Evolutionary conservation across 2,329 filamentous ascomycete species (phyloP).

Genomic region (Lecanoromycetidae sp.): DNA sequence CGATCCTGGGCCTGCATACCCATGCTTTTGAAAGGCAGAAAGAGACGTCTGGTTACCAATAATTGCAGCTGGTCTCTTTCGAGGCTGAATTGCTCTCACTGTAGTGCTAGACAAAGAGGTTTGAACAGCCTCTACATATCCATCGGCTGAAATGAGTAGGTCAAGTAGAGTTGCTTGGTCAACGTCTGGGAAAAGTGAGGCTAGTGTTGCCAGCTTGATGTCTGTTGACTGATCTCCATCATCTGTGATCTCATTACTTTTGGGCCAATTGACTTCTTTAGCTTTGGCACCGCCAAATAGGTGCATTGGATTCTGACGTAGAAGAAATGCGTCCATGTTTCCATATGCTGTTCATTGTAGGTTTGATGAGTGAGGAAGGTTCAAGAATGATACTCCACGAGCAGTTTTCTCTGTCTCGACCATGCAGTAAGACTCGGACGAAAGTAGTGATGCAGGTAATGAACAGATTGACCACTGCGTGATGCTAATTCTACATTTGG

Average conservation of each 20-base stretch:
- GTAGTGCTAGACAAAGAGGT: constrained; percentile 36
- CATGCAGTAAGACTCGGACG: too few relatives aligned
- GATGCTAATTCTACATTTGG: too few relatives aligned
- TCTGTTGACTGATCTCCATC: constrained; percentile 71
- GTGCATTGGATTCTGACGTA: neutral
- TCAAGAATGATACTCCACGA: too few relatives aligned
- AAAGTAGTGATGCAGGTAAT: too few relatives aligned
- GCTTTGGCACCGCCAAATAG: too few relatives aligned
- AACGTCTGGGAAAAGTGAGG: constrained; percentile 58
- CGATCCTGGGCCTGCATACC: constrained; percentile 30
- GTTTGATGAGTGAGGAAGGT: too few relatives aligned
- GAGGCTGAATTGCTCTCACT: constrained; percentile 17
- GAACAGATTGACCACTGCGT: too few relatives aligned
- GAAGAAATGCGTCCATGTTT: too few relatives aligned
- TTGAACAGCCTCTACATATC: constrained; percentile 56
- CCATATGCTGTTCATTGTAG: too few relatives aligned
- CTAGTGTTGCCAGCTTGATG: constrained; percentile 71
- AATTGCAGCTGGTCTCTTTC: constrained; percentile 28
- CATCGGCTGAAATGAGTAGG: constrained; percentile 62
- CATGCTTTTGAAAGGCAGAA: constrained; percentile 33
- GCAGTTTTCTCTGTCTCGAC: too few relatives aligned
- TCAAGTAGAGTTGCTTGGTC: constrained; percentile 63
- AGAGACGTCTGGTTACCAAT: constrained; percentile 54
- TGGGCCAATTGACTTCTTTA: too few relatives aligned
- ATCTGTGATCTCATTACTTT: too few relatives aligned